These are phyloP conservation scores for Aspergillus candidus DNA, from an alignment of 2,329 filamentous ascomycete genomes.

Conservation along the genomic window DNA sequence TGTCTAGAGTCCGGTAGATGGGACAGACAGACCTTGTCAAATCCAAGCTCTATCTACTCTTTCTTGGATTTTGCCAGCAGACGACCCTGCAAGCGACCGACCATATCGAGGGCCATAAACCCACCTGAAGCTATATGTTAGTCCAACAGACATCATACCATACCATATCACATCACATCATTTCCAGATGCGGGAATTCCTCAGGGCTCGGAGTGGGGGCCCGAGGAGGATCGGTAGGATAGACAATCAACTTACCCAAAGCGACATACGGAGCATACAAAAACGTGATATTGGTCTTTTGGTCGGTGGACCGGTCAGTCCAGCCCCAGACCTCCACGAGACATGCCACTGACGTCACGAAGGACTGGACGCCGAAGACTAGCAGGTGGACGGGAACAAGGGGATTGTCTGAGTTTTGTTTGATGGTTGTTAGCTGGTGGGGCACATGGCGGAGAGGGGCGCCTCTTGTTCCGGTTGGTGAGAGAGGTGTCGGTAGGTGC, in stretches of 20 bases:
- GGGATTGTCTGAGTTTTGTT: constrained; percentile 44
- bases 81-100: constrained; percentile 24
- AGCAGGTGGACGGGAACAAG: constrained; percentile 55
- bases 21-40: not conserved
- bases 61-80: constrained; percentile 25
- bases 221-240: not conserved
- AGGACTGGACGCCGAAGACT: constrained; percentile 54
- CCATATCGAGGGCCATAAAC: constrained; percentile 36
- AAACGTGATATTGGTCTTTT: constrained; percentile 47
- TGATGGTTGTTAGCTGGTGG: not conserved
- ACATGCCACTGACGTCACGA: constrained; percentile 57
- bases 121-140: constrained; percentile 22
- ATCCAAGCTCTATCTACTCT: constrained; percentile 15
- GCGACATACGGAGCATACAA: constrained; percentile 54
- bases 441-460: not conserved
- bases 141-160: too few relatives aligned
- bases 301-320: constrained; percentile 38
- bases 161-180: too few relatives aligned
- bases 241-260: constrained; percentile 42
- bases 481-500: not conserved
- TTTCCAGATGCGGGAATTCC: too few relatives aligned
- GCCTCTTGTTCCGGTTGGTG: not conserved
- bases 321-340: constrained; percentile 57
- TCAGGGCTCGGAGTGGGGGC: too few relatives aligned
- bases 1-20: not conserved